Evolutionary conservation across 2,329 filamentous ascomycete species (phyloP).

Genomic region (Ceratocystis smalleyi): DNA sequence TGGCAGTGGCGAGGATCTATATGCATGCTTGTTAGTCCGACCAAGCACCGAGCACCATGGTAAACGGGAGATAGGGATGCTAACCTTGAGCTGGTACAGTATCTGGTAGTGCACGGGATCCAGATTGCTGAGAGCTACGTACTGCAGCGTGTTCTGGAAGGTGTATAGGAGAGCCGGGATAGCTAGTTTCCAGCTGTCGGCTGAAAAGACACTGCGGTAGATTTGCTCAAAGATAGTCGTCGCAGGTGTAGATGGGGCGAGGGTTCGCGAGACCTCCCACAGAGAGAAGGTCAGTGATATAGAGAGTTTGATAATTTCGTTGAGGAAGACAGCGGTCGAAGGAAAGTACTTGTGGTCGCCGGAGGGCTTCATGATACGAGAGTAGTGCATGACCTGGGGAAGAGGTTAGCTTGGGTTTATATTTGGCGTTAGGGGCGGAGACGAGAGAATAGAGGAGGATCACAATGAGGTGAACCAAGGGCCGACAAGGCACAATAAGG

Average conservation of each 20-base stretch:
- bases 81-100: conserved; percentile 77
- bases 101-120: conserved; percentile 89
- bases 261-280: conserved; percentile 66
- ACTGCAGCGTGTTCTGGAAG: conserved; percentile 84
- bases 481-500: not conserved
- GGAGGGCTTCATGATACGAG: conserved; percentile 73
- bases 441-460: not conserved
- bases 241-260: conserved; percentile 64
- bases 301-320: conserved; percentile 78
- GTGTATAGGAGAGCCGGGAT: conserved; percentile 82
- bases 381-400: conserved; percentile 76
- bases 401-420: conserved; percentile 8
- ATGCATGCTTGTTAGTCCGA: not conserved
- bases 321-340: conserved; percentile 85
- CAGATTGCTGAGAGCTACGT: conserved; percentile 77
- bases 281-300: conserved; percentile 76
- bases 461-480: not conserved
- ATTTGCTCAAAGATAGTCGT: conserved; percentile 69
- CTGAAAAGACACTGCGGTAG: conserved; percentile 65
- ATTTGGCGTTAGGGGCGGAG: not conserved
- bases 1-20: conserved; percentile 68
- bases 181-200: conserved; percentile 88
- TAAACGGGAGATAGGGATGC: conserved; percentile 11
- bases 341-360: conserved; percentile 80
- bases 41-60: no score